A percentile compares a stretch with the other conserved stretches of the same genome.
These are phyloP conservation scores for Aspergillus udagawae DNA, from an alignment of 2,329 filamentous ascomycete species.

Conservation along the genomic window DNA sequence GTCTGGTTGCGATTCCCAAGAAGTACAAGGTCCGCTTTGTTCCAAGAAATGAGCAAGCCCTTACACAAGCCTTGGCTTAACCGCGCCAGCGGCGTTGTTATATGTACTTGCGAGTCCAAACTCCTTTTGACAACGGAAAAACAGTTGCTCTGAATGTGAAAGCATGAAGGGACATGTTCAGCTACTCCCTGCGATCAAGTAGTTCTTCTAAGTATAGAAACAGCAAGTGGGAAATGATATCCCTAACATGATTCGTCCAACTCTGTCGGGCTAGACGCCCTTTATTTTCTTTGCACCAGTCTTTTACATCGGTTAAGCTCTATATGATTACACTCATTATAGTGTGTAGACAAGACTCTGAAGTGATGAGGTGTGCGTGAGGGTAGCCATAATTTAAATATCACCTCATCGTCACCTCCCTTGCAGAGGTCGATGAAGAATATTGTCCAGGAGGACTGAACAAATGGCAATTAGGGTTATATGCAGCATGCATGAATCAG, in stretches of 20 bases:
- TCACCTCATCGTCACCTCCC: neutral
- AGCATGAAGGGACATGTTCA: neutral
- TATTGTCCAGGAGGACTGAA: neutral
- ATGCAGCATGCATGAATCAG: neutral
- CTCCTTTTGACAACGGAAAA: neutral
- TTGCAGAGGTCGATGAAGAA: neutral
- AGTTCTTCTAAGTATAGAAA: neutral
- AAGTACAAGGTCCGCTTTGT: slow-evolving; percentile 57
- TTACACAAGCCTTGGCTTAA: slow-evolving; percentile 41
- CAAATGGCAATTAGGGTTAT: neutral
- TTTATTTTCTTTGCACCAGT: too few relatives aligned
- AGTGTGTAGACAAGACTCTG: neutral
- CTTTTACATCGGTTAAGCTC: neutral
- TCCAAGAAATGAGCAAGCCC: slow-evolving; percentile 48
- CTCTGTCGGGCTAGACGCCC: neutral
- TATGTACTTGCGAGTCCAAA: neutral
- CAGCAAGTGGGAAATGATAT: neutral
- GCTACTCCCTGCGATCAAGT: neutral
- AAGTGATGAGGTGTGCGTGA: neutral
- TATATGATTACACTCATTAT: neutral
- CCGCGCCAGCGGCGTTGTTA: slow-evolving; percentile 1
- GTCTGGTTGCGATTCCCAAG: slow-evolving; percentile 58
- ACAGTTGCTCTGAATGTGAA: neutral
- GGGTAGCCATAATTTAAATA: neutral
- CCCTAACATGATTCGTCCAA: neutral